These are phyloP conservation scores for Saccharomyces paradoxus DNA, from an alignment of 805 yeast genomes.

Conservation along the genomic window DNA sequence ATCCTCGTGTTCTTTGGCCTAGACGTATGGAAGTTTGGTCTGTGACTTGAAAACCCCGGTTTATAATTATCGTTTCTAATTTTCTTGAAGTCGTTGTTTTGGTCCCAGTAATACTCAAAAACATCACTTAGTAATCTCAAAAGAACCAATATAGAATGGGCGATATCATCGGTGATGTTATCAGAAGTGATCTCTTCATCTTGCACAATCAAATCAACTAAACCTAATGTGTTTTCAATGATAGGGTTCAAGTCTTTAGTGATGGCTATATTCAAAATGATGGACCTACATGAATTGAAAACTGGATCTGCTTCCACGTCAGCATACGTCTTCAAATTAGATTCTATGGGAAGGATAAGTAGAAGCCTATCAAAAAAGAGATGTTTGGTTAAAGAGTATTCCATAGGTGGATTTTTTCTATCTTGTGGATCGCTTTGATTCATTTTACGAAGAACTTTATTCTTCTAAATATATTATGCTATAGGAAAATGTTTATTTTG, in stretches of 20 bases:
- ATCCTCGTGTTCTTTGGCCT: conserved; percentile 20
- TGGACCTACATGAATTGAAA: conserved; percentile 7
- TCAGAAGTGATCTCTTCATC: conserved; percentile 4
- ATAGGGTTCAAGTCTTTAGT: conserved; percentile 7
- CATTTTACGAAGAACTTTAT: background rate
- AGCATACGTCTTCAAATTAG: conserved; percentile 5
- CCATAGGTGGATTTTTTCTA: conserved; percentile 1
- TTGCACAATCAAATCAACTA: conserved; percentile 4
- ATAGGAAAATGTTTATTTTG: background rate
- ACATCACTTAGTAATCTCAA: conserved; percentile 34
- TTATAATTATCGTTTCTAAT: conserved; percentile 20
- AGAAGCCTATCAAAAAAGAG: conserved; percentile 18
- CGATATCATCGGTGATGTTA: conserved; percentile 7
- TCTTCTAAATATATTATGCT: background rate
- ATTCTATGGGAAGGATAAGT: conserved; percentile 12
- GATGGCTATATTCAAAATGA: conserved; percentile 9
- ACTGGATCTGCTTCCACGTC: conserved; percentile 15
- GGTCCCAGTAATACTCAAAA: conserved; percentile 33
- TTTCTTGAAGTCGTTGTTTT: conserved; percentile 18
- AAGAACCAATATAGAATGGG: conserved; percentile 30
- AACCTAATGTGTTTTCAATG: conserved; percentile 6
- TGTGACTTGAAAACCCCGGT: conserved; percentile 29
- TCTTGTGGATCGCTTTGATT: background rate
- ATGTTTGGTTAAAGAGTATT: conserved; percentile 14
- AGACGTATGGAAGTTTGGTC: conserved; percentile 27